These are phyloP conservation scores for Kwoniella sp. DNA, from an alignment of 768 basidiomycete genomes.

Conservation along the genomic window DNA sequence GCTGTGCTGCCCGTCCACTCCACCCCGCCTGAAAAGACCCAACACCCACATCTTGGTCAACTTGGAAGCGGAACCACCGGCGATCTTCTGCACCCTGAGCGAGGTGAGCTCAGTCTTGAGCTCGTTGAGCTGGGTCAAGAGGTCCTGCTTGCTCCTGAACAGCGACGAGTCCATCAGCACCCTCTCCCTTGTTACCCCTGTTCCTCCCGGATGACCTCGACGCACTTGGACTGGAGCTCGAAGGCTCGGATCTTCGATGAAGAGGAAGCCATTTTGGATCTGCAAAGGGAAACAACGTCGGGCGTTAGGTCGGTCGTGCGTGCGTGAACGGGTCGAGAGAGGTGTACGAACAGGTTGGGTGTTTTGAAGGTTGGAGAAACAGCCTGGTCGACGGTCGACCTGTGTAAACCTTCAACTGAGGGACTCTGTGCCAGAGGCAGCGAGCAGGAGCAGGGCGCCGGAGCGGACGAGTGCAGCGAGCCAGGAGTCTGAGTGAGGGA, in stretches of 20 bases:
- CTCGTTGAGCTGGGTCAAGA: slow-evolving; percentile 86
- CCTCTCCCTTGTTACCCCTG: not conserved
- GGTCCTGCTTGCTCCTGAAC: slow-evolving; percentile 82
- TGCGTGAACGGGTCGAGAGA: not conserved
- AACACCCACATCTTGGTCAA: slow-evolving; percentile 88
- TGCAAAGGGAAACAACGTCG: not conserved
- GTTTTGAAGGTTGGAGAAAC: slow-evolving; percentile 16
- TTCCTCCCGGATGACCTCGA: slow-evolving; percentile 3
- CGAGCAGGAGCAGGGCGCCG: not conserved
- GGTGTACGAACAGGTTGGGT: slow-evolving; percentile 1
- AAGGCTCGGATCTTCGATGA: slow-evolving; percentile 49
- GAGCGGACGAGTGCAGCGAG: not conserved
- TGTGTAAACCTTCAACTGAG: too few species aligned
- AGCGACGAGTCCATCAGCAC: slow-evolving; percentile 2
- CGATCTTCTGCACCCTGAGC: slow-evolving; percentile 96
- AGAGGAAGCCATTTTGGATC: slow-evolving; percentile 41
- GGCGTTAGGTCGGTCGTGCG: not conserved
- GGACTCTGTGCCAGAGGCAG: too few species aligned
- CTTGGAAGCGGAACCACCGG: slow-evolving; percentile 90
- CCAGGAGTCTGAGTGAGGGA: not conserved
- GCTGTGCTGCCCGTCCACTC: not conserved
- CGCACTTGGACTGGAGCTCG: slow-evolving; percentile 51
- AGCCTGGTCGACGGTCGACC: not conserved
- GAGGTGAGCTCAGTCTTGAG: slow-evolving; percentile 90
- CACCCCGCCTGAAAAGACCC: slow-evolving; percentile 1